Base-by-base conservation (phyloP, 495 filamentous ascomycete species). In the Aspergillus egyptiacus region DNA sequence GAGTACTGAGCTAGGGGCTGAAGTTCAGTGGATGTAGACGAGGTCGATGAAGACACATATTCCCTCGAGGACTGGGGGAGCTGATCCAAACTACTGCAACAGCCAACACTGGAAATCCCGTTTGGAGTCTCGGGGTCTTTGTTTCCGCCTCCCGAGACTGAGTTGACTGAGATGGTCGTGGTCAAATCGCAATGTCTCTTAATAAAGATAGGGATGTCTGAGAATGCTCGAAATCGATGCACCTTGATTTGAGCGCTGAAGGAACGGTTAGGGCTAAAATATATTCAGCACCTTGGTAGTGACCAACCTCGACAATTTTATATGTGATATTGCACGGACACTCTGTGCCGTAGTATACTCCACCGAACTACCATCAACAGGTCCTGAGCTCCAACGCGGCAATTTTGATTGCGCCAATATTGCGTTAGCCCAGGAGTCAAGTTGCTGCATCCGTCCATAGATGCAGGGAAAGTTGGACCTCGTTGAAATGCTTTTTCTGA, bases 181-280 rank as follows among this genome's bases (percentile, higher is more conserved):
- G 67, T 72, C 5, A 83, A 62, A 51, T 81, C 79, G 55, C 78
- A 83, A 36, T 81, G 78, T 46, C 72, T 75, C 35, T 73, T 75
- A 10, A 75, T 70, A 60, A 81, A 83, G 11, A 83, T 70, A 7
- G 79, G 78, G 1, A 79, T 71, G 48, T 83, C 78, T 34, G 71
- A 76, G 58, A 83, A 83, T 27, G 79, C 79, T 54, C 72, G 66
- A 53, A 79, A 81, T 13, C 78, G 76, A 40, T 83, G 78, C 1
- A 74, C 63, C 56, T 81, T 83, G 47, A 83, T 81, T 60, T 79
- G 69, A 22, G 79, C 77, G 66, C 79, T 82, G 48, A 28, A 28
- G 7, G 15, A 6, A n/a, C 14, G 15, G 36, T 57, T 44, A 54
- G 53, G 47, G 18, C 46, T 7, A 11, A 24, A n/a, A 14, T 39